These are phyloP conservation scores for Penicillium fimorum DNA, from an alignment of 495 filamentous ascomycete genomes.

Conservation along the genomic window DNA sequence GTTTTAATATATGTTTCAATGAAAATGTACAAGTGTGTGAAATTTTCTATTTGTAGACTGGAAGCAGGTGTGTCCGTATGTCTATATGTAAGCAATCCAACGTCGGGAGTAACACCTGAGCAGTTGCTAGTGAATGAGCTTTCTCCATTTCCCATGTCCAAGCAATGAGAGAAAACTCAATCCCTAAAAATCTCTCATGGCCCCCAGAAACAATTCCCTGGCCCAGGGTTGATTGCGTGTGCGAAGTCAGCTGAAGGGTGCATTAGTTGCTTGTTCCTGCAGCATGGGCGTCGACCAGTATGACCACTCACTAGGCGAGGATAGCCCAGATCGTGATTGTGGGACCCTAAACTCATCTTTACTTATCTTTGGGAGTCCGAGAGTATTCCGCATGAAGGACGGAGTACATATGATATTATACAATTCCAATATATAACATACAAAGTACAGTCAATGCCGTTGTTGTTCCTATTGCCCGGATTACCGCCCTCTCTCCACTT, in stretches of 20 bases:
- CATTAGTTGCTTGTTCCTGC: slow-evolving; percentile 36
- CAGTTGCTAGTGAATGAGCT: not conserved
- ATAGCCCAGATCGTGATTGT: slow-evolving; percentile 18
- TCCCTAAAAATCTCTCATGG: not conserved
- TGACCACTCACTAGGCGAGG: slow-evolving; percentile 19
- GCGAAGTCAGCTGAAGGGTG: slow-evolving; percentile 29
- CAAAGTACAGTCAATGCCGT: no score
- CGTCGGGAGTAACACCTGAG: not conserved
- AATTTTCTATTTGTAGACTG: not conserved
- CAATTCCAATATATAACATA: not conserved
- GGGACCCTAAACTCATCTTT: slow-evolving; percentile 9
- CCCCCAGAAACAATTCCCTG: not conserved
- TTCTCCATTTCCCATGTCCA: not conserved
- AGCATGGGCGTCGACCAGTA: slow-evolving; percentile 21
- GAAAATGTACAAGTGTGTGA: not conserved
- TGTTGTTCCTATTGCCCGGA: not conserved
- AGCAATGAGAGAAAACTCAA: not conserved
- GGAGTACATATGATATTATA: not conserved
- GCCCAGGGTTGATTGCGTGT: not conserved
- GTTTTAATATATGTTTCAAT: slow-evolving; percentile 14
- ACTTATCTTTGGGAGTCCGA: not conserved
- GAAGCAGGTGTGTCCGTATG: not conserved
- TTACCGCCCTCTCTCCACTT: slow-evolving; percentile 25
- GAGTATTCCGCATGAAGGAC: not conserved
- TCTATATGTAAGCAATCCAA: no score